A percentile compares a stretch with the other conserved stretches of the same genome.
phyloP scores from a whole-genome alignment of 768 basidiomycete genomes.

The Coprinellus aureogranulatus region DNA sequence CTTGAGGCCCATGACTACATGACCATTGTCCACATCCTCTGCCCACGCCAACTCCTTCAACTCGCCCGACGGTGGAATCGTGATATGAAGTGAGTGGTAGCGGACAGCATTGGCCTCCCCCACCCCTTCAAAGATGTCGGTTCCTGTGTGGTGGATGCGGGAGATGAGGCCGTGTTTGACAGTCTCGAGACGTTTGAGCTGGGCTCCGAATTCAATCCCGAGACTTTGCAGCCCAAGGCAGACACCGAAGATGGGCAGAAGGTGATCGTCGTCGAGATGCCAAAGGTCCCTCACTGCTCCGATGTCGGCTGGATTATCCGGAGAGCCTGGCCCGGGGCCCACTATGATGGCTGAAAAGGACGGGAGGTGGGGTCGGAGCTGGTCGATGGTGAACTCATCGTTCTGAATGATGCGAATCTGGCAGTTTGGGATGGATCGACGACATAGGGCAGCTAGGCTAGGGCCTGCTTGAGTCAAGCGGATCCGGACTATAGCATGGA shows the following conservation, averaged over 20 bases:
- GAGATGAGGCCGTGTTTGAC: constrained; percentile 66
- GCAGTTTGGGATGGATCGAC: constrained; percentile 58
- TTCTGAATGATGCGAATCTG: constrained; percentile 72
- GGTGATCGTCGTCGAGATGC: constrained; percentile 48
- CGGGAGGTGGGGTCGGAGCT: constrained; percentile 51
- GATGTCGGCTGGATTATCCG: constrained; percentile 56
- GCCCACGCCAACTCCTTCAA: constrained; percentile 73
- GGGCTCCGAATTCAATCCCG: constrained; percentile 60
- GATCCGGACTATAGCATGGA: neutral
- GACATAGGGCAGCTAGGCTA: constrained; percentile 73
- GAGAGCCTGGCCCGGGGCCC: constrained; percentile 82
- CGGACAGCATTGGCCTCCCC: constrained; percentile 60
- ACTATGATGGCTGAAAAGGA: constrained; percentile 70
- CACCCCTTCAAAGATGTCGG: constrained; percentile 61
- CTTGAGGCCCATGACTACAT: constrained; percentile 70
- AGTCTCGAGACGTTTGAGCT: constrained; percentile 52
- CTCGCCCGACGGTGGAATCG: constrained; percentile 42
- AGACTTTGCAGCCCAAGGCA: constrained; percentile 83
- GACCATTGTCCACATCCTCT: constrained; percentile 65
- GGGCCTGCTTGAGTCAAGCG: neutral
- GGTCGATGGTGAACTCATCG: constrained; percentile 50
- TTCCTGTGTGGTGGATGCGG: constrained; percentile 52
- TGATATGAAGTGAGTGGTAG: constrained; percentile 76
- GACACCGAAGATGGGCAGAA: constrained; percentile 78
- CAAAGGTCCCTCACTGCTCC: constrained; percentile 72